Base-by-base conservation (phyloP, 1,284 basidiomycete species). In the Mycocalia duriaeana region DNA sequence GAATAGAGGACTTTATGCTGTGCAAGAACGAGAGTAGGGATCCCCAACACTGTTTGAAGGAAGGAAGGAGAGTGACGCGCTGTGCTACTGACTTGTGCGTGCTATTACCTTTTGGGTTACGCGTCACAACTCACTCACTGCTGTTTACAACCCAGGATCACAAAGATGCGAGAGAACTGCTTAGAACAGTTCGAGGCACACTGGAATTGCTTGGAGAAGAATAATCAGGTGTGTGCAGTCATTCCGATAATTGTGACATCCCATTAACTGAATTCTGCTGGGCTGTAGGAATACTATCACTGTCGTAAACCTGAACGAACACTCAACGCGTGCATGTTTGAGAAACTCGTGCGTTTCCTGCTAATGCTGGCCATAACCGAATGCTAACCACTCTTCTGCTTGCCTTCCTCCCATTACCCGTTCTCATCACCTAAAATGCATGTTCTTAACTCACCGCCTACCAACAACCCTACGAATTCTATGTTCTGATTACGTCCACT, bases 1-100 rank as follows among this genome's bases (percentile, higher is more conserved):
- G 18, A 35, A 42, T 63, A 96, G 94, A 97, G 81, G 95, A 99
- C 74, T 99, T 98, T 63, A 97, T 99, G 93, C 87, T 98, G 48
- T 99, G 96, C 82, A 99, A 99, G 75, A 75, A 81, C 42, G 94
- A 98, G 74, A 87, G 81, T 64, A 77, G 74, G 47, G 86, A 97
- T 64, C 92, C 96, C 11, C 92, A 69, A 26, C 92, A 96, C 68
- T 99, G 96, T 70, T 68, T 99, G 68, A 89, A 91, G 76, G 96
- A 99, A 69, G 96, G 96, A 23, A 73, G 96, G 57, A 85, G 92
- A 61, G 95, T 99, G 50, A 99, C 96, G 46, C 79, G 96, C 58
- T 99, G 96, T 67, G 90, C 94, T 42, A 85, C 87, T 44, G 94
- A 98, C 65, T 61, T 99, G 95, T 97, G 60, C 67, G 93, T 82